Evolutionary conservation across 306 rosid genomes (phyloP).

Genomic region (Myrica gale): DNA sequence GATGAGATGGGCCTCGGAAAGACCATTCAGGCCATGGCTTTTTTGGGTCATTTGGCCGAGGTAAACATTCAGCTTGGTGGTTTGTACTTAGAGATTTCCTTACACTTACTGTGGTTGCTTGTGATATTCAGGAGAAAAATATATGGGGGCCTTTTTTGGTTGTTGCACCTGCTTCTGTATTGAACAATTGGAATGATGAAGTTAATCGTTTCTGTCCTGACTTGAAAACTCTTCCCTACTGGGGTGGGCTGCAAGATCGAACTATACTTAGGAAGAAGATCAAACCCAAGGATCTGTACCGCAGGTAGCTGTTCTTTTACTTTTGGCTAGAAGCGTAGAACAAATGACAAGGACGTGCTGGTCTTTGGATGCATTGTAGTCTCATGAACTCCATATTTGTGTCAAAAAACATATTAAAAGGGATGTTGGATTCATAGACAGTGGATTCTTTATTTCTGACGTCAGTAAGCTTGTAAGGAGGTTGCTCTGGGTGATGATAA

Average conservation of each 20-base stretch:
- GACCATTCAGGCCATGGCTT: conserved; percentile 98
- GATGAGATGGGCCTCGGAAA: conserved; percentile 99
- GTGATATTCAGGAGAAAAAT: conserved; percentile 76
- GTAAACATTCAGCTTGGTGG: conserved; percentile 43
- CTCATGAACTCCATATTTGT: not conserved
- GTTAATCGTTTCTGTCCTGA: conserved; percentile 96
- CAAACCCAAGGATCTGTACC: conserved; percentile 85
- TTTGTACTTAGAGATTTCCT: conserved; percentile 19
- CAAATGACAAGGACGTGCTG: conserved; percentile 6
- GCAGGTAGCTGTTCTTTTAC: conserved; percentile 55
- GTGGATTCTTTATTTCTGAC: conserved; percentile 7
- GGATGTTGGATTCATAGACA: not conserved
- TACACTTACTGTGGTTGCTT: conserved; percentile 30
- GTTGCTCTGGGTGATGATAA: conserved; percentile 5
- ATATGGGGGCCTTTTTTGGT: conserved; percentile 99
- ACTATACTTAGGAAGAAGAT: conserved; percentile 85
- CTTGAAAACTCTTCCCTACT: conserved; percentile 85
- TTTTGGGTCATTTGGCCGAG: conserved; percentile 98
- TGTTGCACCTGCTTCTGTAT: conserved; percentile 97
- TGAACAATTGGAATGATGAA: conserved; percentile 99
- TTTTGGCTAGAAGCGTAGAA: not conserved
- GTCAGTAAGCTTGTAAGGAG: conserved; percentile 11
- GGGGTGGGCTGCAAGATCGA: conserved; percentile 92
- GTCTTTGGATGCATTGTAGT: not conserved
- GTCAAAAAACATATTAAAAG: not conserved